phyloP scores from a whole-genome alignment of 2,329 filamentous ascomycete genomes.

The Beauveria medogensis region DNA sequence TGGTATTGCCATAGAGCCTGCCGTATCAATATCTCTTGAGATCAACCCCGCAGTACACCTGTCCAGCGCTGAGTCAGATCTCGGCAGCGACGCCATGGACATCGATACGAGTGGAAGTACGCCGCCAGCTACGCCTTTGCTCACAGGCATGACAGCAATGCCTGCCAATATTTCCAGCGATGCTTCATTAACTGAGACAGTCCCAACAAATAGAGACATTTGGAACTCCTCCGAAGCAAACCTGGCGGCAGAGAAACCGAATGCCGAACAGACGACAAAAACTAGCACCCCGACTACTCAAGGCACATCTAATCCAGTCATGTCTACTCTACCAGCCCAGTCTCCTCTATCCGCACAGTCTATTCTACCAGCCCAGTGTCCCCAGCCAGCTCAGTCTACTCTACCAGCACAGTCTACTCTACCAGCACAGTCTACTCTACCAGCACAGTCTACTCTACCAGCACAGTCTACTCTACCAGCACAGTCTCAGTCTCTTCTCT shows the following conservation, averaged over 20 bases:
- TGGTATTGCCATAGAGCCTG: not conserved
- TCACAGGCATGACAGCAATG: too few species aligned
- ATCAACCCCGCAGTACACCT: not conserved
- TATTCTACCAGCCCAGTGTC: too few species aligned
- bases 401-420: too few species aligned
- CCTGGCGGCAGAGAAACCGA: not conserved
- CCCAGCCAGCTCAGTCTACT: too few species aligned
- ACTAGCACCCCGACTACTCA: not conserved
- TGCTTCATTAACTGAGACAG: not conserved
- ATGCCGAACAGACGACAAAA: not conserved
- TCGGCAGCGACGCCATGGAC: slow-evolving; percentile 3
- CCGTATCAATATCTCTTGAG: not conserved
- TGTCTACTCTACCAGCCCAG: too few species aligned
- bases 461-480: too few species aligned
- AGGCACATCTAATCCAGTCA: too few species aligned
- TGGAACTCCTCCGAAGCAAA: not conserved
- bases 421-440: too few species aligned
- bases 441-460: too few species aligned
- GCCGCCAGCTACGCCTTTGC: not conserved
- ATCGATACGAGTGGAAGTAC: not conserved
- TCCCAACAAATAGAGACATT: not conserved
- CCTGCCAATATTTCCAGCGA: too few species aligned
- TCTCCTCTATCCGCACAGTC: too few species aligned
- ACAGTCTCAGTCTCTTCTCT: not conserved
- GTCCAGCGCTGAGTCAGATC: not conserved